These are phyloP conservation scores for Ophiostoma perfectum DNA, from an alignment of 2,329 filamentous ascomycete genomes.

Conservation along the genomic window DNA sequence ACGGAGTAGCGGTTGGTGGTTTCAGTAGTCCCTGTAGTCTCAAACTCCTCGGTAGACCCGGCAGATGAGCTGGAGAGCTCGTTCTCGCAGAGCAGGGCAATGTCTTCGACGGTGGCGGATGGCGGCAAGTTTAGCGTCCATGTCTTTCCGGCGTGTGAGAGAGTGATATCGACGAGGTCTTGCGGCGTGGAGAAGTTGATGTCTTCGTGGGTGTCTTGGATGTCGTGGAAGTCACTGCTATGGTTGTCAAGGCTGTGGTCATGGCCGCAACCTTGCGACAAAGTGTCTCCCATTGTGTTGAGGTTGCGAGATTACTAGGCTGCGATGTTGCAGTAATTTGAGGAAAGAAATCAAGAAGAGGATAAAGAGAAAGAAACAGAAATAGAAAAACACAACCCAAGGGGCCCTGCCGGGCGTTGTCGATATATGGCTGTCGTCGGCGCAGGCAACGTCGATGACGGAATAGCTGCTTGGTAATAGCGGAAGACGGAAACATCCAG, in stretches of 20 bases:
- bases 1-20: constrained; percentile 26
- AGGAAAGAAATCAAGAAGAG: too few relatives aligned
- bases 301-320: background rate
- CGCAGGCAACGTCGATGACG: constrained; percentile 10
- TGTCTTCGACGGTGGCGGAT: constrained; percentile 28
- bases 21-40: background rate
- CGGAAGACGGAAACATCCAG: constrained; percentile 18
- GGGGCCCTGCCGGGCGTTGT: background rate
- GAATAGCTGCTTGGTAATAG: constrained; percentile 24
- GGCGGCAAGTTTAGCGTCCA: constrained; percentile 25
- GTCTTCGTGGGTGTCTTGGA: background rate
- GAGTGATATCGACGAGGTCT: constrained; percentile 23
- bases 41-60: background rate
- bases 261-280: constrained; percentile 3
- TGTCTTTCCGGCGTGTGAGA: constrained; percentile 27
- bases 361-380: background rate
- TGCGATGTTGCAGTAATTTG: background rate
- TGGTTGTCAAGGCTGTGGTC: background rate
- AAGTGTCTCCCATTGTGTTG: background rate
- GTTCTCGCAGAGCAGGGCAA: constrained; percentile 28
- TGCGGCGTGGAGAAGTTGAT: background rate
- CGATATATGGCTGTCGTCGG: background rate
- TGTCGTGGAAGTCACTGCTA: background rate
- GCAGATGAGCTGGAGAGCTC: background rate
- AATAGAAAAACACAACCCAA: background rate